Evolutionary conservation across 371 early-diverging fungal species (phyloP).

Genomic region (Mortierella sp.): DNA sequence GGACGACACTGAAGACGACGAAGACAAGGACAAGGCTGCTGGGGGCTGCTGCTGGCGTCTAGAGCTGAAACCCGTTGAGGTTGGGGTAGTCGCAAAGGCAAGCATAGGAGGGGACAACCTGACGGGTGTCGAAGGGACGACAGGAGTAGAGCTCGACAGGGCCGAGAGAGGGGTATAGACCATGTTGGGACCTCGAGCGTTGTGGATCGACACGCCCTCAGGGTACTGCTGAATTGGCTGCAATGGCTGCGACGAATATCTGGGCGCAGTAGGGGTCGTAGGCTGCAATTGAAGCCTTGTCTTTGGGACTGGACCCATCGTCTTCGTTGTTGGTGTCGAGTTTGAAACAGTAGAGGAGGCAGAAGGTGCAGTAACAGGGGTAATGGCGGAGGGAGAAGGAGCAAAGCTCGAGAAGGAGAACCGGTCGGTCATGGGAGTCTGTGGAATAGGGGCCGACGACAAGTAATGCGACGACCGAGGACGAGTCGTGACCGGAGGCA

Average conservation of each 20-base stretch:
- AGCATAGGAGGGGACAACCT: conserved; percentile 19
- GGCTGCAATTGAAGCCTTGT: conserved; percentile 7
- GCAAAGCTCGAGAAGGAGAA: conserved; percentile 16
- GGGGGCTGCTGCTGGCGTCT: conserved; percentile 14
- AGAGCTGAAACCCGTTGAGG: background rate
- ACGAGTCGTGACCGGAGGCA: conserved; percentile 10
- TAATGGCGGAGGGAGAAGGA: conserved; percentile 4
- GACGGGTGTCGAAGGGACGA: conserved; percentile 7
- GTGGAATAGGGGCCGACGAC: conserved; percentile 16
- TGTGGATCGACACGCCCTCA: conserved; percentile 11
- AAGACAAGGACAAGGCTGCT: background rate
- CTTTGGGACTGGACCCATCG: conserved; percentile 1
- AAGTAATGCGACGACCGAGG: conserved; percentile 27
- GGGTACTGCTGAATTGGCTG: conserved; percentile 5
- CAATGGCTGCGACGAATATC: background rate
- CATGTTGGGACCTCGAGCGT: background rate
- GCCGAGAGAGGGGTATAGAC: conserved; percentile 8
- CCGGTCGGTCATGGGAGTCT: conserved; percentile 34
- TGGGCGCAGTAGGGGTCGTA: background rate
- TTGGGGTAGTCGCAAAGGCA: conserved; percentile 13
- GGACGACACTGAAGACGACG: conserved; percentile 22
- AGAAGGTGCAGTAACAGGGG: conserved; percentile 4
- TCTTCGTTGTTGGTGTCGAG: background rate
- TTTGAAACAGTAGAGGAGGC: background rate
- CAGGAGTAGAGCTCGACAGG: background rate